phyloP scores from a whole-genome alignment of 106 monocot species.

The Alisma plantagoaquatica region DNA sequence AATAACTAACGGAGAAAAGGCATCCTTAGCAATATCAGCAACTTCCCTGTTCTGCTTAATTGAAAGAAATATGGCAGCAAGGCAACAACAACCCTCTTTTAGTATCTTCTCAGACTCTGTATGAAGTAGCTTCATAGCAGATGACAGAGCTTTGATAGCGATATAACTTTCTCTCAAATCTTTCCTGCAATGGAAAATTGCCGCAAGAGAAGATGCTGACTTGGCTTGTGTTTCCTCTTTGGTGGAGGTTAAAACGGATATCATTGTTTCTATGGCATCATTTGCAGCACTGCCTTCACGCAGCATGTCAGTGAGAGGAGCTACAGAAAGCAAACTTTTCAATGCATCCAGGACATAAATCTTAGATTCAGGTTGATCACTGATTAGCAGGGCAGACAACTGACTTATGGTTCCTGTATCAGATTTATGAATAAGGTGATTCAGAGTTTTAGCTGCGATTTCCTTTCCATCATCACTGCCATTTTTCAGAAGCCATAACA shows the following conservation, averaged over 20 bases:
- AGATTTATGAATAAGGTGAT: constrained; percentile 89
- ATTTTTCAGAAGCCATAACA: constrained; percentile 96
- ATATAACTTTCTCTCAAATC: constrained; percentile 92
- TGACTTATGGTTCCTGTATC: constrained; percentile 96
- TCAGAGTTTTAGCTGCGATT: constrained; percentile 84
- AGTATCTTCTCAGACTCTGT: constrained; percentile 60
- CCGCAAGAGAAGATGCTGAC: constrained; percentile 82
- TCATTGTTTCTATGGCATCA: constrained; percentile 98
- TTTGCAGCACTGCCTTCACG: constrained; percentile 96
- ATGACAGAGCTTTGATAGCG: constrained; percentile 55
- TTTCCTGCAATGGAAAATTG: constrained; percentile 73
- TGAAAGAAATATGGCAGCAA: constrained; percentile 95
- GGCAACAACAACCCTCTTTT: constrained; percentile 51
- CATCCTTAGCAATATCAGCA: constrained; percentile 50
- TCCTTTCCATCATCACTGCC: constrained; percentile 94
- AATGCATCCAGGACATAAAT: constrained; percentile 90
- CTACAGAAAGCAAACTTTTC: constrained; percentile 75
- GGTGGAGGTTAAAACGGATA: constrained; percentile 48
- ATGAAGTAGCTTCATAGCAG: constrained; percentile 59
- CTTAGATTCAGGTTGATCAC: constrained; percentile 95
- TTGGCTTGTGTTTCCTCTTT: constrained; percentile 96
- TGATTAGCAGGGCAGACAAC: constrained; percentile 78
- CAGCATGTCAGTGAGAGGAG: constrained; percentile 81
- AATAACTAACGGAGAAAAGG: constrained; percentile 36
- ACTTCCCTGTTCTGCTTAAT: constrained; percentile 80